Conservation (phyloP, 257 asterid genomes). For the Solanum arcanum region DNA sequence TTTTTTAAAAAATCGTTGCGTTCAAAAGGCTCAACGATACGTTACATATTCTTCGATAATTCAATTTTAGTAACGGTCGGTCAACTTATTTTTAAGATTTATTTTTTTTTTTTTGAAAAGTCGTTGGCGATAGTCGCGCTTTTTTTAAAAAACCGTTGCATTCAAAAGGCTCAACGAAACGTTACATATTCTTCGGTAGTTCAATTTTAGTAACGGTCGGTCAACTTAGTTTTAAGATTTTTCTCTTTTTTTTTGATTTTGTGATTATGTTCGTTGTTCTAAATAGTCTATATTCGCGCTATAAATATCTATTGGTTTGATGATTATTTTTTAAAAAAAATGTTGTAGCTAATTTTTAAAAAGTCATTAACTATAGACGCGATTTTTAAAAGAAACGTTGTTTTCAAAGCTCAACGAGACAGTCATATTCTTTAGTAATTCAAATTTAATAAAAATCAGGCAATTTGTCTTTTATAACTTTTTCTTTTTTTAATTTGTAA, state of each 20-base stretch:
- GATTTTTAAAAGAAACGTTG: background rate
- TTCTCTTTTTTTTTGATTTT: background rate
- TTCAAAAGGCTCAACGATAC: too few species aligned
- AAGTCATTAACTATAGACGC: background rate
- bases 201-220: background rate
- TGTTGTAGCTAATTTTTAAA: background rate
- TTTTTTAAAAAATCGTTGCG: too few species aligned
- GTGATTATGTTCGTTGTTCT: background rate
- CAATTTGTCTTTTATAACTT: background rate
- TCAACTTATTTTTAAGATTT: too few species aligned
- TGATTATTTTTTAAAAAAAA: background rate
- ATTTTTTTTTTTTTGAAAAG: background rate
- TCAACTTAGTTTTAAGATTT: background rate
- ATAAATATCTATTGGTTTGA: background rate
- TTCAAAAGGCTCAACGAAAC: background rate
- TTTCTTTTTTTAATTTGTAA: background rate
- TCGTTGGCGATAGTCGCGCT: too few species aligned
- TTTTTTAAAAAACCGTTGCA: background rate
- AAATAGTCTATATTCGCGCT: background rate
- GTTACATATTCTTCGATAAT: too few species aligned
- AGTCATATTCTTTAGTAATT: background rate
- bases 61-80: too few species aligned
- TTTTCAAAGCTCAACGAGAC: background rate
- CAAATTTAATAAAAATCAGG: background rate
- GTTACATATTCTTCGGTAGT: background rate